These are phyloP conservation scores for Carex scoparia DNA, from an alignment of 176 grass and related monocot species.

Conservation along the genomic window DNA sequence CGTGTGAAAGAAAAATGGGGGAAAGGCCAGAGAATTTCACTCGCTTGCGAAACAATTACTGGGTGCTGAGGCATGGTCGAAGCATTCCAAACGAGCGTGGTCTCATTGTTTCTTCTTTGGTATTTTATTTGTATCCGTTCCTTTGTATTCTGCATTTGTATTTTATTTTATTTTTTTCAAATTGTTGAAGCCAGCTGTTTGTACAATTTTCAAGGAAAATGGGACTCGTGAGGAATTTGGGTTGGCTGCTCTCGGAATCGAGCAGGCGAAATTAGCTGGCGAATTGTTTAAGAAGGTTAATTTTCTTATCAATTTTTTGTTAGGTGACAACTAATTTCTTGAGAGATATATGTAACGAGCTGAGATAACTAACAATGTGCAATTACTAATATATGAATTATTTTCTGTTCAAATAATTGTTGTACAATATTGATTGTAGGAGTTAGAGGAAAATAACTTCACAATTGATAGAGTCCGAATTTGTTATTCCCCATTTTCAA, in stretches of 20 bases:
- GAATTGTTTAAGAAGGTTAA: conserved; percentile 54
- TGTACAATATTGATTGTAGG: conserved; percentile 30
- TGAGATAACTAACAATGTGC: neutral
- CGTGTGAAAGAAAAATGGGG: conserved; percentile 4
- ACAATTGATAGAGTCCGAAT: conserved; percentile 47
- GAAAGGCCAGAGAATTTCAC: neutral
- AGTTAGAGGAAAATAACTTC: conserved; percentile 49
- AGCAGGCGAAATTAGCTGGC: conserved; percentile 64
- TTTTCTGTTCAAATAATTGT: neutral
- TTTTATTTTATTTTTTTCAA: neutral
- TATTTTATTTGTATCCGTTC: neutral
- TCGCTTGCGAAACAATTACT: conserved; percentile 54
- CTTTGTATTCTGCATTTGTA: neutral
- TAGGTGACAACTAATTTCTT: neutral
- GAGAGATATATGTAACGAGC: neutral
- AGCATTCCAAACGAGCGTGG: conserved; percentile 83
- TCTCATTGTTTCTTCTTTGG: conserved; percentile 77
- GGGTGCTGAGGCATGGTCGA: conserved; percentile 75
- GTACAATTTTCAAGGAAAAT: conserved; percentile 49
- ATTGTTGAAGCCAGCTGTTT: neutral
- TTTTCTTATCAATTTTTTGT: neutral
- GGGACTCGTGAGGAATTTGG: conserved; percentile 56
- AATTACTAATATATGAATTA: neutral
- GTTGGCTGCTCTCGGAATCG: conserved; percentile 51
- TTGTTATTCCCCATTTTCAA: conserved; percentile 66